These are phyloP conservation scores for Chrysopogon serrulatus DNA, from an alignment of 176 grass and related monocot species.

Conservation along the genomic window DNA sequence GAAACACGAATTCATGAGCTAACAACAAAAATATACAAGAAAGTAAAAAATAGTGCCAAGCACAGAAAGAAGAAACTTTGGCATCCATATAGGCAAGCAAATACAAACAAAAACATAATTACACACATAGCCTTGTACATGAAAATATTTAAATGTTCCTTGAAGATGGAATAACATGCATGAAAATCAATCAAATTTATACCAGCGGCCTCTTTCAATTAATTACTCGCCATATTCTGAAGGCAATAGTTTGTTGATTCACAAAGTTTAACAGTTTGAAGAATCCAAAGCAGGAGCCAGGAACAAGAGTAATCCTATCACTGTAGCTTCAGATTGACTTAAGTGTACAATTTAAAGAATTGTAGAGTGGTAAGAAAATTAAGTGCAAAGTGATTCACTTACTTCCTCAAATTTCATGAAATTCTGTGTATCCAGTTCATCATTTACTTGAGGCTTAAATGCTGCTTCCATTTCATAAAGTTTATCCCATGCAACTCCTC, in stretches of 20 bases:
- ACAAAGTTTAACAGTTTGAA: not conserved
- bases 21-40: conserved; percentile 1
- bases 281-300: conserved; percentile 7
- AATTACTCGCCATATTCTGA: conserved; percentile 11
- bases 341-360: not conserved
- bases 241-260: not conserved
- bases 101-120: not conserved
- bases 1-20: not conserved
- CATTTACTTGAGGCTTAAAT: conserved; percentile 93
- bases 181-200: conserved; percentile 25
- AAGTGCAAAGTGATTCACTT: conserved; percentile 18
- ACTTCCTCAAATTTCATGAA: conserved; percentile 99
- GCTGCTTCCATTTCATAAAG: conserved; percentile 98
- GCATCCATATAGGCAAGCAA: not conserved
- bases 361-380: not conserved
- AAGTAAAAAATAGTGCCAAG: not conserved
- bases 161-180: conserved; percentile 1
- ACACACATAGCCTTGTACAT: not conserved
- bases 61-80: not conserved
- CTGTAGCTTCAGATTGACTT: not conserved
- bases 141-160: not conserved
- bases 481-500: conserved; percentile 83
- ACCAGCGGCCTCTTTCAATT: not conserved
- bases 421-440: conserved; percentile 94
- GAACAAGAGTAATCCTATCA: conserved; percentile 7